These are phyloP conservation scores for Pachysandra terminalis DNA, from an alignment of 164 flowering plant species.

Conservation along the genomic window DNA sequence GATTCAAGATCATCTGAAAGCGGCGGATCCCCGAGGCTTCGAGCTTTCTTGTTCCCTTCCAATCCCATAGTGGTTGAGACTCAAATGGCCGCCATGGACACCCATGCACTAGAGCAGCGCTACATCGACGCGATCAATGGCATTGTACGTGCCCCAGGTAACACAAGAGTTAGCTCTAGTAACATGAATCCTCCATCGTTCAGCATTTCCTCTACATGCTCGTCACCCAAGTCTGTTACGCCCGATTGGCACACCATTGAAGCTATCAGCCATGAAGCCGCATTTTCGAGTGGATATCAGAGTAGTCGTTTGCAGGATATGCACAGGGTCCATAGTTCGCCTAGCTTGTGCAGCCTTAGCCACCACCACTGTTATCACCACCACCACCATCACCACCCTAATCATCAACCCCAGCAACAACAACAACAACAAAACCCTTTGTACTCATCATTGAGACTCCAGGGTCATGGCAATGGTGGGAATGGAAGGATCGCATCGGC, in stretches of 20 bases:
- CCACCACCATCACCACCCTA: not conserved
- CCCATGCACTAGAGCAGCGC: conserved; percentile 51
- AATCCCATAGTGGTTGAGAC: conserved; percentile 25
- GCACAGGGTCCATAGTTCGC: conserved; percentile 68
- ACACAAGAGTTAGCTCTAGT: conserved; percentile 12
- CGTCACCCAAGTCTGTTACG: conserved; percentile 50
- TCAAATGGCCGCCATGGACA: conserved; percentile 18
- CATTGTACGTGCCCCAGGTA: conserved; percentile 20
- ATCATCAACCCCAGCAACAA: not conserved
- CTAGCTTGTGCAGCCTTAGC: conserved; percentile 34
- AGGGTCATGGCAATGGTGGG: not conserved
- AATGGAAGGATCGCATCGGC: not conserved
- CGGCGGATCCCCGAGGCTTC: conserved; percentile 40
- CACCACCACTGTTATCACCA: conserved; percentile 2
- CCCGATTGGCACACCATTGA: conserved; percentile 30
- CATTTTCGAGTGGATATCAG: conserved; percentile 8
- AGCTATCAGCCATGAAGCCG: conserved; percentile 12
- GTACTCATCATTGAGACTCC: not conserved
- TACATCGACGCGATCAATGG: conserved; percentile 88
- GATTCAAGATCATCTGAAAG: conserved; percentile 12
- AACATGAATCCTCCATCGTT: conserved; percentile 18
- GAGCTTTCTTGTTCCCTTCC: conserved; percentile 72
- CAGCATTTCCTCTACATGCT: conserved; percentile 42
- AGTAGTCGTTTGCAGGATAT: conserved; percentile 11
- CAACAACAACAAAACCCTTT: not conserved